These are phyloP conservation scores for Corymbia maculata DNA, from an alignment of 345 rosid genomes.

Conservation along the genomic window DNA sequence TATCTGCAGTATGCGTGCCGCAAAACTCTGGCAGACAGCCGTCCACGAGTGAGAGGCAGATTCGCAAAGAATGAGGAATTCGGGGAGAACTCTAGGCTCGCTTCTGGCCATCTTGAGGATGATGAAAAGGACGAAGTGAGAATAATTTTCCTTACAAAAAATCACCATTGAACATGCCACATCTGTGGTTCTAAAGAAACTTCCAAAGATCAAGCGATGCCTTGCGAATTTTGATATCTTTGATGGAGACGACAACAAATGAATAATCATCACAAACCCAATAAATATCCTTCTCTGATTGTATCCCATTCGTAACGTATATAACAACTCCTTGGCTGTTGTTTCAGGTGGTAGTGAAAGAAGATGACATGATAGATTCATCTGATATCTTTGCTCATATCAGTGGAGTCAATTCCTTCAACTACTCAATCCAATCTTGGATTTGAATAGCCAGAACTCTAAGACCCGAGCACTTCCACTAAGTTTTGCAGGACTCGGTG, in stretches of 20 bases:
- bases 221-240: neutral
- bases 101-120: constrained; percentile 52
- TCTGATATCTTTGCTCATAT: constrained; percentile 76
- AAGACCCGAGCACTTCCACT: neutral
- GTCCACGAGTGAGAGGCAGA: constrained; percentile 89
- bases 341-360: constrained; percentile 57
- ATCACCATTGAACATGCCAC: neutral
- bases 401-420: constrained; percentile 75
- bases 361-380: constrained; percentile 60
- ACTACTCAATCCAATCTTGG: constrained; percentile 79
- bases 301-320: neutral
- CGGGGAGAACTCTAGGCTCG: constrained; percentile 34
- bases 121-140: constrained; percentile 75
- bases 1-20: constrained; percentile 76
- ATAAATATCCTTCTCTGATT: neutral
- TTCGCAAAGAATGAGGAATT: constrained; percentile 87
- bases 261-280: neutral
- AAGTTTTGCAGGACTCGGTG: neutral
- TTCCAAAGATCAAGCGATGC: neutral
- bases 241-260: neutral
- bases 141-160: neutral
- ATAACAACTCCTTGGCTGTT: neutral
- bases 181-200: neutral
- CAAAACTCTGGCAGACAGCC: constrained; percentile 84
- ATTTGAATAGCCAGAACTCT: constrained; percentile 19